These are phyloP conservation scores for Chenopodium suecicum DNA, from an alignment of 148 eudicot species.

Conservation along the genomic window DNA sequence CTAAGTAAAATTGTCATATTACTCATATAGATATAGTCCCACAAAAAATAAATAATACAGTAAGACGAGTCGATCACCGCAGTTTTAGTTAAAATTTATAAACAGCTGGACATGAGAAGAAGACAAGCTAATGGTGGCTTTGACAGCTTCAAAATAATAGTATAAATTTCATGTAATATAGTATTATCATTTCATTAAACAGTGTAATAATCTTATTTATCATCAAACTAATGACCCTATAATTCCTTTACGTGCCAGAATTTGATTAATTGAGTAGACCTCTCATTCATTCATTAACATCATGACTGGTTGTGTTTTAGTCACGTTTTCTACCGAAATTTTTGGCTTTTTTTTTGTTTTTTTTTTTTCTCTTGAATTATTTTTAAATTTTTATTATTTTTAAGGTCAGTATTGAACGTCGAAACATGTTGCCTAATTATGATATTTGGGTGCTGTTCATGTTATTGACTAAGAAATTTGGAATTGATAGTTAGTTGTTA, in stretches of 20 bases:
- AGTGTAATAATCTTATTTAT: background rate
- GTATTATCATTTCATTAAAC: too few relatives aligned
- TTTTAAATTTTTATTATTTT: too few relatives aligned
- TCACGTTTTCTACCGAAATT: slow-evolving; percentile 1
- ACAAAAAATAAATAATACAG: too few relatives aligned
- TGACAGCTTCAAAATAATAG: slow-evolving; percentile 6
- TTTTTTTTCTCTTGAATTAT: too few relatives aligned
- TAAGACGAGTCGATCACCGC: too few relatives aligned
- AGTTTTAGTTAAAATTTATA: background rate
- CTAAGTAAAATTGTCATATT: too few relatives aligned
- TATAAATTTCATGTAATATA: too few relatives aligned
- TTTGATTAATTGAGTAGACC: background rate
- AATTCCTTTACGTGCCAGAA: background rate
- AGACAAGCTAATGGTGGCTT: background rate
- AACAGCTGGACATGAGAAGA: background rate
- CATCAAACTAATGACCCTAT: background rate
- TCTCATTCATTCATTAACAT: background rate
- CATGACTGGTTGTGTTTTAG: background rate
- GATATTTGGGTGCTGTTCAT: background rate
- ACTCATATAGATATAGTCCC: too few relatives aligned
- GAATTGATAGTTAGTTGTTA: background rate
- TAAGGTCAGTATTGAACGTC: background rate
- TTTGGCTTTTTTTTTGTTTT: background rate
- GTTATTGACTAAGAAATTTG: background rate
- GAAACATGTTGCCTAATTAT: background rate